Evolutionary conservation across 2,329 filamentous ascomycete genomes (phyloP).

Genomic region (Huntiella abstrusa): DNA sequence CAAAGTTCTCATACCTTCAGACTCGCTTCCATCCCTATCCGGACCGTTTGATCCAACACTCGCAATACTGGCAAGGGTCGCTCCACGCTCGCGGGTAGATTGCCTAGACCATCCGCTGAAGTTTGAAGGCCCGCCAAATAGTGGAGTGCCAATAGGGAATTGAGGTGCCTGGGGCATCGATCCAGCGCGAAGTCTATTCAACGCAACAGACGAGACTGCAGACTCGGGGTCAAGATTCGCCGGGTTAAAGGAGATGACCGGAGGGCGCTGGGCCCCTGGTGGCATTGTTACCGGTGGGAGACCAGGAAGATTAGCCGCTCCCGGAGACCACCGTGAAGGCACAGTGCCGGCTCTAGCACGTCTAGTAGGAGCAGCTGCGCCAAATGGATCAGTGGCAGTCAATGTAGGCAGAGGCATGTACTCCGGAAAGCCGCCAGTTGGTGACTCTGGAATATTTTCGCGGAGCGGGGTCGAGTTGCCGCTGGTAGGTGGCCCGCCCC

Average conservation of each 20-base stretch:
- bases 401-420: conserved; percentile 41
- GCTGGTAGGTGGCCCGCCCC: conserved; percentile 91
- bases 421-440: conserved; percentile 87
- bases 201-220: conserved; percentile 34
- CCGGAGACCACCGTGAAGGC: conserved; percentile 81
- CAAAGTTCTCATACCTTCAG: conserved; percentile 73
- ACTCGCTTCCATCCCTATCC: conserved; percentile 67
- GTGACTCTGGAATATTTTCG: conserved; percentile 94
- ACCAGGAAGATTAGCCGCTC: conserved; percentile 29
- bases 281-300: conserved; percentile 6
- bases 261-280: conserved; percentile 5
- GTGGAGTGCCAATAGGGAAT: conserved; percentile 35
- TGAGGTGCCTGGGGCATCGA: conserved; percentile 83
- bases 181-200: conserved; percentile 67
- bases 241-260: conserved; percentile 48
- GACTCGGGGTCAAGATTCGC: conserved; percentile 43
- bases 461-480: conserved; percentile 90
- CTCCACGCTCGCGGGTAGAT: conserved; percentile 55
- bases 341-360: conserved; percentile 84
- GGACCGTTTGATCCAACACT: conserved; percentile 85
- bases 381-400: conserved; percentile 18
- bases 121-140: conserved; percentile 65
- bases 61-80: conserved; percentile 62
- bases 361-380: conserved; percentile 45
- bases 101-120: conserved; percentile 66